Base-by-base conservation (phyloP, 2,329 filamentous ascomycete genomes). In the Rasamsonia emersonii region DNA sequence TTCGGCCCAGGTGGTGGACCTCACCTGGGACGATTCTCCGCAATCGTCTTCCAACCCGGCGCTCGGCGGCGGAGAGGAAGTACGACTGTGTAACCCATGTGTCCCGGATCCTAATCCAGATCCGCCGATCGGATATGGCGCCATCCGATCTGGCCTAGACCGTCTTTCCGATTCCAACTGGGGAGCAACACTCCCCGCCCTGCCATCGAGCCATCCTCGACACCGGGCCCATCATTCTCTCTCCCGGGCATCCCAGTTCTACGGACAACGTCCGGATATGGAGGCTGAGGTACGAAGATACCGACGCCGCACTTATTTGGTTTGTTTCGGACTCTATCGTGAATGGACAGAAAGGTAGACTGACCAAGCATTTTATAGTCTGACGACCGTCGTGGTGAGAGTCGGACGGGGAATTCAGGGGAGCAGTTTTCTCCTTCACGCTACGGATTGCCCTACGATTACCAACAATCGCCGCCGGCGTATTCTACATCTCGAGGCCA, bases 81-180 rank as follows among this genome's bases (percentile, higher is more conserved):
- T 83, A 20, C 69, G 79, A 38, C 69, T 83, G 7, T 83, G 79
- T 59, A 82, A 82, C 47, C 79, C 79, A 9, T 83, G 79, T 51
- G 79, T 83, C 8, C 79, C 79, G 20, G 78, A 82, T 58, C 79
- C 75, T 11, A 78, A 79, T 40, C 69, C 70, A 20, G 67, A 70
- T 34, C 73, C 73, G 26, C 71, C 71, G 19, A 46, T 52, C 17
- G 47, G 46, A 13, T 64, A 58, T 38, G 32, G 38, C 9, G 28
- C 47, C 19, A 32, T 49, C 18, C 48, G 48, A 26, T 33, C 39
- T 18, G 33, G 44, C 11, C 44, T 44, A 21, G 40, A 40, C 8
- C 24, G 32, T 9, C 31, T 36, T 9, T 33, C 42, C 9, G 33
- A 27, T 16, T 14, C 34, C 16, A 38, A 35, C 16, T 42, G 39